Evolutionary conservation across 176 grass and related monocot species (phyloP).

Genomic region (Dendrocalamus sinicus): DNA sequence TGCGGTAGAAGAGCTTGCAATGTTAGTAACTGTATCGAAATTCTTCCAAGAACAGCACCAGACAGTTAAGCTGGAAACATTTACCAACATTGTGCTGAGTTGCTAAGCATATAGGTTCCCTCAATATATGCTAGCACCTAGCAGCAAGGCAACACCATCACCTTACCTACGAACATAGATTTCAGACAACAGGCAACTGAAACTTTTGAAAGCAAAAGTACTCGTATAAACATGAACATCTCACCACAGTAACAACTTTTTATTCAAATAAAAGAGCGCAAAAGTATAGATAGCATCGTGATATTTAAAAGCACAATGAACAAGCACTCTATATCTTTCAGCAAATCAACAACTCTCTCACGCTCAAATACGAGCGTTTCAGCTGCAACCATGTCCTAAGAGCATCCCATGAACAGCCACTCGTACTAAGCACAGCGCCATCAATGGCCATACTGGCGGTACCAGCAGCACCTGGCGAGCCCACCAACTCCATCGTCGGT

Average conservation of each 20-base stretch:
- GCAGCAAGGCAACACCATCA: not conserved
- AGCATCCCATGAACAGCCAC: not conserved
- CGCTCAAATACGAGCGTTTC: not conserved
- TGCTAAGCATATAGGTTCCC: not conserved
- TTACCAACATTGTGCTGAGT: not conserved
- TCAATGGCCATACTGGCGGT: slow-evolving; percentile 87
- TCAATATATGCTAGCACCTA: not conserved
- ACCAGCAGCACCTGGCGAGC: slow-evolving; percentile 65
- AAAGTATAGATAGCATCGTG: not conserved
- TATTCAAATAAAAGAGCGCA: not conserved
- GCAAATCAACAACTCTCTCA: not conserved
- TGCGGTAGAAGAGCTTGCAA: no score
- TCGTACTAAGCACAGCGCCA: not conserved
- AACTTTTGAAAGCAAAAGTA: not conserved
- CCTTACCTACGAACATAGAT: not conserved
- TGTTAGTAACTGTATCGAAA: no score
- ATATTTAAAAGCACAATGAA: slow-evolving; percentile 1
- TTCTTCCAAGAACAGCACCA: not conserved
- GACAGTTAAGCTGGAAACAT: not conserved
- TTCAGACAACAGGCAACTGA: not conserved
- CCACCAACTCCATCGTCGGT: slow-evolving; percentile 13
- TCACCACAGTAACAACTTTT: not conserved
- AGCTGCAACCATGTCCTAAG: not conserved
- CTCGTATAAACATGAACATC: not conserved
- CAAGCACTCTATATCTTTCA: slow-evolving; percentile 5